Evolutionary conservation across 1,284 basidiomycete genomes (phyloP).

Genomic region (Pyrrhoderma lamaoense): DNA sequence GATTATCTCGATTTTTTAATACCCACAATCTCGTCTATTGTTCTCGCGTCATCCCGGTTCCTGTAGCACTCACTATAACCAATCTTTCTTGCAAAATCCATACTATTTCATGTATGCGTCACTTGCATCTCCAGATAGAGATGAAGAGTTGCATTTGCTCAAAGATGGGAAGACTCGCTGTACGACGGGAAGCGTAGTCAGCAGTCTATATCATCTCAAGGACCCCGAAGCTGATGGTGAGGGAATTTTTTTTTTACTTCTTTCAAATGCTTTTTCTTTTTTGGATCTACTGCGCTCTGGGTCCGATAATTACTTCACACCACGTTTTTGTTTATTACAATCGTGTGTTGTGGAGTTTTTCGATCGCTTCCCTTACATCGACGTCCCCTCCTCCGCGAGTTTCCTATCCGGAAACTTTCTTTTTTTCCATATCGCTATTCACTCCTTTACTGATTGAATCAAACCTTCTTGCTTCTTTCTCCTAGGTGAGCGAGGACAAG

Average conservation of each 20-base stretch:
- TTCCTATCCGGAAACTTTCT: not conserved
- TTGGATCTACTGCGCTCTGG: not conserved
- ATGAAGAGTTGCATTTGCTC: constrained; percentile 88
- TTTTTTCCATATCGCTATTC: not conserved
- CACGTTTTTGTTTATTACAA: no score
- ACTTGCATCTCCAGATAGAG: constrained; percentile 80
- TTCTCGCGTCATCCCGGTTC: not conserved
- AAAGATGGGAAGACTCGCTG: constrained; percentile 90
- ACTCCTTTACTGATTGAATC: not conserved
- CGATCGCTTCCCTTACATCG: no score
- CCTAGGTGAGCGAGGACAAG: constrained; percentile 16
- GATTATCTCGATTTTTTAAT: not conserved
- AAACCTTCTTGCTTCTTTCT: not conserved
- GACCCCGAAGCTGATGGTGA: constrained; percentile 55
- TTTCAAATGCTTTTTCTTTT: not conserved
- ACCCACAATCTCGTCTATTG: not conserved
- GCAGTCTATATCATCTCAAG: constrained; percentile 90
- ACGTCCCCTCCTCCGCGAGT: no score
- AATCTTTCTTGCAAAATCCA: constrained; percentile 74
- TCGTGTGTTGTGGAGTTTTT: no score
- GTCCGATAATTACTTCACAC: no score
- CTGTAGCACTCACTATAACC: constrained; percentile 28
- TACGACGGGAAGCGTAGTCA: constrained; percentile 86
- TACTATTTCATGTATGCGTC: constrained; percentile 94
- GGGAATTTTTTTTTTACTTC: constrained; percentile 1